Evolutionary conservation across 176 grass and related monocot genomes (phyloP).

Genomic region (Microstegium vimineum): DNA sequence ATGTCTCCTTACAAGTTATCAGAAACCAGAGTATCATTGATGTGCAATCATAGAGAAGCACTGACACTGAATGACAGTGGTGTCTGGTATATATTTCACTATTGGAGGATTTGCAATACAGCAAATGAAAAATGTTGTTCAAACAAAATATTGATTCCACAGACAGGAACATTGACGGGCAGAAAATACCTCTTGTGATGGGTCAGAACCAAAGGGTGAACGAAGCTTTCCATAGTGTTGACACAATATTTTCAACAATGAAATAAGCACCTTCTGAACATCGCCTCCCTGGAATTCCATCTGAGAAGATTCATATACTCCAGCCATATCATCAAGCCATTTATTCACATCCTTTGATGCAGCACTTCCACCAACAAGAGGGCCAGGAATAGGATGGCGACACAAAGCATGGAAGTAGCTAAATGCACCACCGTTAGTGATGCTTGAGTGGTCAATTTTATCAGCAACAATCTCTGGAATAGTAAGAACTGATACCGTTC

Average conservation of each 20-base stretch:
- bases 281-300: conserved; percentile 61
- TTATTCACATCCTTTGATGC: conserved; percentile 85
- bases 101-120: neutral
- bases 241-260: conserved; percentile 77
- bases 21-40: neutral
- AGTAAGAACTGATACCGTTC: conserved; percentile 60
- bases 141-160: neutral
- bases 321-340: conserved; percentile 84
- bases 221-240: conserved; percentile 95
- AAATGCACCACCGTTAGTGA: conserved; percentile 32
- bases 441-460: conserved; percentile 48
- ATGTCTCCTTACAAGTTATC: neutral
- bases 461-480: conserved; percentile 62
- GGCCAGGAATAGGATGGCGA: conserved; percentile 70
- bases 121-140: neutral
- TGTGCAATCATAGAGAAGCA: neutral
- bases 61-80: neutral
- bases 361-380: conserved; percentile 81
- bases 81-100: neutral
- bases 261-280: conserved; percentile 67
- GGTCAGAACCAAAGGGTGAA: conserved; percentile 89
- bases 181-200: conserved; percentile 65
- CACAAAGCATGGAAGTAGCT: conserved; percentile 71
- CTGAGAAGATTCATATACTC: conserved; percentile 44
- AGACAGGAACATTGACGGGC: neutral